Percentiles rank a stretch among this genome's conserved stretches.
phyloP scores from a whole-genome alignment of 345 rosid genomes.

The Mallotus nudiflorus region DNA sequence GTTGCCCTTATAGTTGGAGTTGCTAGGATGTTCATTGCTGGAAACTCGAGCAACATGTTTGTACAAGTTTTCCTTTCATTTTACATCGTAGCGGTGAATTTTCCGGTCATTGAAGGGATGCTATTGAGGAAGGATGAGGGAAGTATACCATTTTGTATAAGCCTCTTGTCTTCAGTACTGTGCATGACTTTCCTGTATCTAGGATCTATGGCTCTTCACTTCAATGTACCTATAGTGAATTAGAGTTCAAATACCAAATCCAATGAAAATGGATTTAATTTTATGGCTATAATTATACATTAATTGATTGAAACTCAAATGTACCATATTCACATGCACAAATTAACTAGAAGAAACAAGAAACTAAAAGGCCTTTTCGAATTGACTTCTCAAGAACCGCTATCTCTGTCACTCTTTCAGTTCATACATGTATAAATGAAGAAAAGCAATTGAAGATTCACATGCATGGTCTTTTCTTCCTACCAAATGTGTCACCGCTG shows the following conservation, averaged over 20 bases:
- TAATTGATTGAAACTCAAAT: neutral
- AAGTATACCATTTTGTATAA: slow-evolving; percentile 10
- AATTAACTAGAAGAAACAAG: neutral
- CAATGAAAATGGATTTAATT: neutral
- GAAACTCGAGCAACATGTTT: slow-evolving; percentile 15
- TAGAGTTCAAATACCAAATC: neutral
- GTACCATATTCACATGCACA: no score
- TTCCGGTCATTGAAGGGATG: slow-evolving; percentile 32
- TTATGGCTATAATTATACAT: no score
- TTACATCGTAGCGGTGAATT: slow-evolving; percentile 27
- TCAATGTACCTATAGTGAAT: neutral
- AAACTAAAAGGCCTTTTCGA: neutral
- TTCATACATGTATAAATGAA: neutral
- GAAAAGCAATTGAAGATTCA: slow-evolving; percentile 19
- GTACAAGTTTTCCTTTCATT: slow-evolving; percentile 26
- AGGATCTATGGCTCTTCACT: neutral
- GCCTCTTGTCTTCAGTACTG: slow-evolving; percentile 8
- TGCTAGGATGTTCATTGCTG: neutral
- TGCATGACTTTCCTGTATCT: neutral
- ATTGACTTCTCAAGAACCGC: neutral
- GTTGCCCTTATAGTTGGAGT: slow-evolving; percentile 22
- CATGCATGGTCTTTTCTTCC: slow-evolving; percentile 40
- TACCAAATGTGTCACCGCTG: slow-evolving; percentile 12
- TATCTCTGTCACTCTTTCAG: neutral
- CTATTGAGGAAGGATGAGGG: slow-evolving; percentile 25